These are phyloP conservation scores for Vigna hirtella DNA, from an alignment of 306 rosid species.

Conservation along the genomic window DNA sequence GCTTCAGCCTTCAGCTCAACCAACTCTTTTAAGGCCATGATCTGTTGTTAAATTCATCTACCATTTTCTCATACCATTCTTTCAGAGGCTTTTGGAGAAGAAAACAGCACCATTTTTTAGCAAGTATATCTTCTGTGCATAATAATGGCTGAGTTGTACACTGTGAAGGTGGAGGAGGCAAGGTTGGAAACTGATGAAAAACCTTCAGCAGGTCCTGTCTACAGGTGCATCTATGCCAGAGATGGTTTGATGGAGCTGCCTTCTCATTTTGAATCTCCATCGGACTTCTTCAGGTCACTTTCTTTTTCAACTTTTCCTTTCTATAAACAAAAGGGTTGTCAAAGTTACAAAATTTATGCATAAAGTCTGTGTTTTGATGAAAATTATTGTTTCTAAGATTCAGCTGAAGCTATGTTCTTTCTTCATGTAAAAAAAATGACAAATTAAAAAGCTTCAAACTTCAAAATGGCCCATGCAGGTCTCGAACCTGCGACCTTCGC, in stretches of 20 bases:
- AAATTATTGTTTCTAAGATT: too few relatives aligned
- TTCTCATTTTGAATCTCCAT: conserved; percentile 69
- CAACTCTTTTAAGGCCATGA: conserved; percentile 42
- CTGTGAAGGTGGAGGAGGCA: conserved; percentile 75
- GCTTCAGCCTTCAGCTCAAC: conserved; percentile 53
- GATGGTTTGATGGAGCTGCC: conserved; percentile 73
- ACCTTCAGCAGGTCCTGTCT: conserved; percentile 85
- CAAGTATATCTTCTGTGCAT: background rate
- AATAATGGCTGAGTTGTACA: conserved; percentile 55
- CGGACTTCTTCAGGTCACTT: conserved; percentile 85
- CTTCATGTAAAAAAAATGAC: too few relatives aligned
- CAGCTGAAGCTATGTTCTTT: too few relatives aligned
- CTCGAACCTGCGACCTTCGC: conserved; percentile 58
- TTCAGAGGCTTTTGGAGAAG: background rate
- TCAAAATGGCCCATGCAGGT: conserved; percentile 47
- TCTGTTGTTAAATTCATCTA: conserved; percentile 24
- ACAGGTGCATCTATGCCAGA: conserved; percentile 84
- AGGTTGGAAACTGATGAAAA: conserved; percentile 48
- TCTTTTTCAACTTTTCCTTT: too few relatives aligned
- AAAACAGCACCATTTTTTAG: background rate
- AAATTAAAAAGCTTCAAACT: too few relatives aligned
- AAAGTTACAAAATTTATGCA: too few relatives aligned
- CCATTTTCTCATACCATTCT: background rate
- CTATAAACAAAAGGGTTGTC: too few relatives aligned
- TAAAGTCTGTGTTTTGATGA: too few relatives aligned